Base-by-base conservation (phyloP, 495 filamentous ascomycete genomes). In the Achaetomiella virescens region DNA sequence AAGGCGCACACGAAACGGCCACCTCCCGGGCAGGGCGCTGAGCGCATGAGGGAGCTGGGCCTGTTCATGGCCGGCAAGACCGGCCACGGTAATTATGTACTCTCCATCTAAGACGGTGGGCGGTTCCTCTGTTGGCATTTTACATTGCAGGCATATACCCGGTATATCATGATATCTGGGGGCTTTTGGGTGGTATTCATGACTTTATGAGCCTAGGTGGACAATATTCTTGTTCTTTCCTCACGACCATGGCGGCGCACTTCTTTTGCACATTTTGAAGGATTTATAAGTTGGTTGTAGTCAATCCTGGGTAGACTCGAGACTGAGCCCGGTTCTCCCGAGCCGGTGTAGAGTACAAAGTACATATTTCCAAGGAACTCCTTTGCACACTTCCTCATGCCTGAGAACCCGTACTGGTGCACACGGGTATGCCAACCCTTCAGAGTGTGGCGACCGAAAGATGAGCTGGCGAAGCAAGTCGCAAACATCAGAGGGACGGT, bases 31-130 rank as follows among this genome's bases (percentile, higher is more conserved):
- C 88, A 89, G 69, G 93, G 93, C 46, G 88, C 87, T 15, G 86
- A 96, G 78, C 81, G 91, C 65, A 98, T 98, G 93, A 81, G 89
- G 61, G 90, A 96, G 69, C 76, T 97, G 55, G 93, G 91, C 54
- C 77, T 97, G 59, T 84, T 90, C 66, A 88, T 91, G 77, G 88
- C 87, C 52, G 89, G 82, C 68, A 89, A 87, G 75, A 78, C 80
- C 58, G 85, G 84, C 52, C 84, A 82, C 56, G 86, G 88, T 69
- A 71, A 75, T 58, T 90, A 89, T 76, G 86, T 95, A 70, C 80
- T 93, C 73, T 92, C 89, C 62, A 77, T 90, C 63, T 92, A 80
- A 76, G 52, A 41, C 17, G 36, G 31, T 2, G 20, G 57, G 68
- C 52, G 42, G 60, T 60, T 55, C 55, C 36, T 65, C 49, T 64